A percentile compares a stretch with the other conserved stretches of the same genome.
Conservation (phyloP, 345 rosid genomes). For the Salix udensis region DNA sequence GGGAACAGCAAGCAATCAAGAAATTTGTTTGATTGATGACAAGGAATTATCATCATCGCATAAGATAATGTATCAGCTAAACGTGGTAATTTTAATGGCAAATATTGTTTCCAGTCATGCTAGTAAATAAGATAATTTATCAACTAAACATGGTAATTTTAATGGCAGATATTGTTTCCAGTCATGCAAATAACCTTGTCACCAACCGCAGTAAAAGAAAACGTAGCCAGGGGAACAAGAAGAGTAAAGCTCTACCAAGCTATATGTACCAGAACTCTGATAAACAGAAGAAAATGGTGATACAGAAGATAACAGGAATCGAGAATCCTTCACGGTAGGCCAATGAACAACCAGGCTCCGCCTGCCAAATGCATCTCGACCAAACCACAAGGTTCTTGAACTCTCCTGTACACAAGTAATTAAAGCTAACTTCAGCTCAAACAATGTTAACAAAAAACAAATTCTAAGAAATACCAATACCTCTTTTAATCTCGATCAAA, state of each 20-base stretch:
- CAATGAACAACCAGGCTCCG: constrained; percentile 94
- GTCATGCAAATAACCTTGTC: neutral
- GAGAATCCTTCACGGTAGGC: constrained; percentile 63
- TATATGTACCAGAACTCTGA: constrained; percentile 43
- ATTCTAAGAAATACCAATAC: neutral
- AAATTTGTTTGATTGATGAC: neutral
- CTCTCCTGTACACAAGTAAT: constrained; percentile 38
- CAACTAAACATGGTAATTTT: neutral
- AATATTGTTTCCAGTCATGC: neutral
- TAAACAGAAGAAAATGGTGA: constrained; percentile 45
- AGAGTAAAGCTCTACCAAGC: constrained; percentile 27
- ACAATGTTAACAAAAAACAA: neutral
- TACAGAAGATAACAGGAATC: constrained; percentile 64
- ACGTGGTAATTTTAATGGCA: neutral
- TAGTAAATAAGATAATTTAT: neutral
- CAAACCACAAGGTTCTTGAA: constrained; percentile 85
- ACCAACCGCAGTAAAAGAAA: neutral
- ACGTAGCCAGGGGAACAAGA: constrained; percentile 5
- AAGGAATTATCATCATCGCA: neutral
- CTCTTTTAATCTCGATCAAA: neutral
- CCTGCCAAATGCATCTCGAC: constrained; percentile 83
- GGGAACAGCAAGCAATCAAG: neutral
- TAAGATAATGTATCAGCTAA: neutral
- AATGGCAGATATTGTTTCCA: neutral
- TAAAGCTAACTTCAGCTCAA: constrained; percentile 2